These are phyloP conservation scores for Hypoxylon crocopeplum DNA, from an alignment of 495 filamentous ascomycete genomes.

Conservation along the genomic window DNA sequence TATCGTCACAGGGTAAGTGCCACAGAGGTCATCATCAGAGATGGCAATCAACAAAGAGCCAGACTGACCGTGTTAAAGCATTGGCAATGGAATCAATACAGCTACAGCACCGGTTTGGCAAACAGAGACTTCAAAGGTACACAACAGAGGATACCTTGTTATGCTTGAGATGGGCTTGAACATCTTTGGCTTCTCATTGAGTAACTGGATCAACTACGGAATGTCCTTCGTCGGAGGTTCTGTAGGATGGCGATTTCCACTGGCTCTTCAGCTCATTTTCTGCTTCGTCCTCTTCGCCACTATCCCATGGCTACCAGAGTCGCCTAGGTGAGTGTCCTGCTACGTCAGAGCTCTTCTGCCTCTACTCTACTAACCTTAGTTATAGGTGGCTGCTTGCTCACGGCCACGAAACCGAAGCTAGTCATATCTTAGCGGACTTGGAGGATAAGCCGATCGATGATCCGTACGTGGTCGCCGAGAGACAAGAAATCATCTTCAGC, in stretches of 20 bases:
- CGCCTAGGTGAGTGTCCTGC: constrained; percentile 35
- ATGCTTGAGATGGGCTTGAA: constrained; percentile 68
- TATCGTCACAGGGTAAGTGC: constrained; percentile 54
- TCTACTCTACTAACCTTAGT: constrained; percentile 1
- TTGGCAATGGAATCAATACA: constrained; percentile 73
- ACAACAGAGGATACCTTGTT: constrained; percentile 65
- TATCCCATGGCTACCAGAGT: constrained; percentile 48
- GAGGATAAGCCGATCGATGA: constrained; percentile 41
- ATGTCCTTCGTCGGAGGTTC: constrained; percentile 59
- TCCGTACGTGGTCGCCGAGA: constrained; percentile 36
- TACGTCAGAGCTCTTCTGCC: not conserved
- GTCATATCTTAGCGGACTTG: constrained; percentile 43
- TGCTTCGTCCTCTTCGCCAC: constrained; percentile 46
- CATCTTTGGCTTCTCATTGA: constrained; percentile 68
- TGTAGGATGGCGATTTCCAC: constrained; percentile 46
- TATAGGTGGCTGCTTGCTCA: constrained; percentile 48
- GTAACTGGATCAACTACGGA: constrained; percentile 61
- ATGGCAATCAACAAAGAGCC: too few species aligned
- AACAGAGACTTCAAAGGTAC: constrained; percentile 64
- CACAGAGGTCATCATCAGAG: constrained; percentile 12
- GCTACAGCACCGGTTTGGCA: constrained; percentile 71
- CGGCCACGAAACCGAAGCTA: constrained; percentile 45
- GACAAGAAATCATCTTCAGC: constrained; percentile 34
- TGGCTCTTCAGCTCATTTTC: constrained; percentile 57
- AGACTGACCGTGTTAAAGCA: constrained; percentile 46